Evolutionary conservation across 2,329 filamentous ascomycete genomes (phyloP), one percentile per base, ranked within the genome.

Genomic region (Fusarium humuli): DNA sequence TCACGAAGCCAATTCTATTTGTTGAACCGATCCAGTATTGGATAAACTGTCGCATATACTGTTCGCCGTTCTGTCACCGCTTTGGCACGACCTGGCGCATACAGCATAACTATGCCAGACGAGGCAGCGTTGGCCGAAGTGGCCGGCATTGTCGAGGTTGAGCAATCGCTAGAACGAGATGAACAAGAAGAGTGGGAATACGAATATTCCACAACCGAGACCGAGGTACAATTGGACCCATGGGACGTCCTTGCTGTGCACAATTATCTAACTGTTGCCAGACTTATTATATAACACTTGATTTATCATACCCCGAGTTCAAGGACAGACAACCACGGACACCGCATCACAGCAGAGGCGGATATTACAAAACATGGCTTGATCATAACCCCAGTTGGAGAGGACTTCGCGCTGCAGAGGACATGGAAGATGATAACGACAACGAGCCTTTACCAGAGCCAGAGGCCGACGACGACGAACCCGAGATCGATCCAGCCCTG

Each of bases 141-240:
- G 44, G 69, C 78, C 6, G 78, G 74, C 12, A 74, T 74, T 11
- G 54, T 80, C 45, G 49, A 60, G 10, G 49, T 80, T 29, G 75
- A 80, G 32, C 73, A 77, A n/a, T 70, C 77, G 40, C 59, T 77
- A 18, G 61, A 69, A 25, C 65, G 66, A 12, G 81, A 82, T 29
- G 84, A 83, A 8, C 82, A 89, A 63, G 86, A 90, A 50, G 88
- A 90, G 53, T 91, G 88, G 87, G 89, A 91, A 73, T 91, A 90
- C 70, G 89, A 91, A 70, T 91, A 91, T 73, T 91, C 89, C 0
- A 79, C 81, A 5, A 89, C 87, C 0, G 88, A 91, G 73, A 89
- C 84, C 16, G 89, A 91, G 82, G 88, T 87, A 27, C 37, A 34
- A 30, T 49, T 30, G 12, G 20, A 14, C 16, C 48, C 45, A 30